These are phyloP conservation scores for Ambrosiella xylebori DNA, from an alignment of 2,329 filamentous ascomycete species.

Conservation along the genomic window DNA sequence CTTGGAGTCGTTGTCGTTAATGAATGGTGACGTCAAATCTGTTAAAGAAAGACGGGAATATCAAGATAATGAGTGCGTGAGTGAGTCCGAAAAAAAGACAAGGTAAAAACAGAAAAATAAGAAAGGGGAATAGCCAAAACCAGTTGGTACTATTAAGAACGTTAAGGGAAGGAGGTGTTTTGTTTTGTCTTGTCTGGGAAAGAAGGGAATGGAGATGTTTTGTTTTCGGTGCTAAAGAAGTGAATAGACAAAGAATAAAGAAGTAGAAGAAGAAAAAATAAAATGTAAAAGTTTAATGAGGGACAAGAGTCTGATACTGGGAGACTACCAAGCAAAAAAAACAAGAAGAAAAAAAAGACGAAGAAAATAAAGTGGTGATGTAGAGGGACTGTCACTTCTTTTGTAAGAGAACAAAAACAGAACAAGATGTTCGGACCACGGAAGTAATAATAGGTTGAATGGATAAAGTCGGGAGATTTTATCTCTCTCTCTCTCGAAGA, in stretches of 20 bases:
- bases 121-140: conserved; percentile 14
- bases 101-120: conserved; percentile 8
- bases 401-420: background rate
- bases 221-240: background rate
- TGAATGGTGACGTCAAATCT: background rate
- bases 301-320: conserved; percentile 35
- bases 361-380: background rate
- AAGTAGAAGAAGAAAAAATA: background rate
- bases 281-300: conserved; percentile 26
- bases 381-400: too few relatives aligned
- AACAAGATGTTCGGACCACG: background rate
- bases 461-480: background rate
- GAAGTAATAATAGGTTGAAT: background rate
- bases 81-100: background rate
- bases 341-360: background rate
- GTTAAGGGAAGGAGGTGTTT: background rate
- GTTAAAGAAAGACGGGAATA: background rate
- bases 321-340: conserved; percentile 9
- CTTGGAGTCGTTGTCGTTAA: background rate
- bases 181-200: background rate
- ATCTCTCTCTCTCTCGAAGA: background rate
- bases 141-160: conserved; percentile 14
- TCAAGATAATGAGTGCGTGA: background rate
- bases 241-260: background rate
- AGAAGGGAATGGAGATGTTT: background rate